Evolutionary conservation across 2,329 filamentous ascomycete genomes (phyloP), one percentile per base, ranked within the genome.

Genomic region (Apiospora hydei): DNA sequence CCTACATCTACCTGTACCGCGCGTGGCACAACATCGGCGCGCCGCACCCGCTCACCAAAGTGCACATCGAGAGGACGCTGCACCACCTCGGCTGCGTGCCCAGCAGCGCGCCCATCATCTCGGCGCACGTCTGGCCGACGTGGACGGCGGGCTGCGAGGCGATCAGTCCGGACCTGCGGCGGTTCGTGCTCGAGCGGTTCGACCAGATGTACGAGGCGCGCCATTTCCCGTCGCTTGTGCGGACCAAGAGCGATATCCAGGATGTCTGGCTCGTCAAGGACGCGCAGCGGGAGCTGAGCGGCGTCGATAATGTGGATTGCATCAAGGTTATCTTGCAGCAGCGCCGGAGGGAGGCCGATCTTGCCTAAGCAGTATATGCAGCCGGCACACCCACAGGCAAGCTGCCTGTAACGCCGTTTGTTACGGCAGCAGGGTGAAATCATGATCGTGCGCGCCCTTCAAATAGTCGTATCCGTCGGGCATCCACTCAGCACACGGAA

Each of bases 391-490:
- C n/a, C 10, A 26, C n/a, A 51, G 8, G 8, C 21, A n/a, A n/a
- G 1, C 4, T 7, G 21, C 46, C 21, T 8, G 5, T 38, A 4
- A 49, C n/a, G 8, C 46, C 2, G 47, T 13, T 21, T 21, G 43
- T 43, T 70, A 78, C 4, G 75, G 75, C n/a, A 74, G 72, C 68
- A 81, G 72, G 44, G 77, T 73, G 74, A 82, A 81, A 68, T 81
- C 80, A 74, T 81, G 80, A 72, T 80, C 79, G 72, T 82, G 80
- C 69, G 77, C 77, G 2, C 80, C 79, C 67, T 82, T 77, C 38
- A 84, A 77, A 74, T 83, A 81, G 72, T 83, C 79, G 68, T 82
- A 81, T 4, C 78, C 79, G 64, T 81, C 77, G 4, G 77, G 75
- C 49, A 81, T 78, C 80, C 81, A 84, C 47, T 83, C 79, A 1